Percentiles rank a stretch among this genome's conserved stretches.
phyloP scores from a whole-genome alignment of 306 rosid genomes.

The Cucurbita moschata region DNA sequence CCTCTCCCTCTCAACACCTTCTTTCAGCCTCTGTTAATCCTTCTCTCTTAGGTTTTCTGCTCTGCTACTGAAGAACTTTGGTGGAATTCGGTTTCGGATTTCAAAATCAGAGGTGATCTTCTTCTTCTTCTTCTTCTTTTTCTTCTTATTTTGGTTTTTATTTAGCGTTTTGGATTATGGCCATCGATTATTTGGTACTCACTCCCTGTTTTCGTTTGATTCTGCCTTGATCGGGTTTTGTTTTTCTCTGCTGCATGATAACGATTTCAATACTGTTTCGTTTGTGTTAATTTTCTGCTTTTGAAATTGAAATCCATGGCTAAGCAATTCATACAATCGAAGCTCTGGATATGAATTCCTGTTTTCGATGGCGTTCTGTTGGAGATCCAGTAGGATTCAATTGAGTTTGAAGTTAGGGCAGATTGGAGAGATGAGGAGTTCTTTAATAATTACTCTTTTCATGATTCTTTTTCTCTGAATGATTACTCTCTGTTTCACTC shows the following conservation, averaged over 20 bases:
- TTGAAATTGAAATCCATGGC: not conserved
- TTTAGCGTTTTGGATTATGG: not conserved
- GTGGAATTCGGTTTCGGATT: not conserved
- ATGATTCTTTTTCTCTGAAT: not conserved
- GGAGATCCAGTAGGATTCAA: not conserved
- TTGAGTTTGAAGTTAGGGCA: not conserved
- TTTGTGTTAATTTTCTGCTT: not conserved
- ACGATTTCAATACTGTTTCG: not conserved
- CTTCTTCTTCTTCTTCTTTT: not conserved
- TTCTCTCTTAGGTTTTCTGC: constrained; percentile 2
- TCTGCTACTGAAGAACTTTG: not conserved
- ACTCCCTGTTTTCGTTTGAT: not conserved
- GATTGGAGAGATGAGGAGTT: not conserved
- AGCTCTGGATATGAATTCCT: not conserved
- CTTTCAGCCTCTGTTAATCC: not conserved
- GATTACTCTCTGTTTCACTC: not conserved
- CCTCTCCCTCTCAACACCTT: not conserved
- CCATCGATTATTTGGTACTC: not conserved
- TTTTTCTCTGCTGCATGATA: not conserved
- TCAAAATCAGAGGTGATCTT: not conserved
- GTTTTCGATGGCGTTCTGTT: not conserved
- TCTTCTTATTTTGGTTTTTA: not conserved
- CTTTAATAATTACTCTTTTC: no score
- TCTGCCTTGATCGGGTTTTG: not conserved
- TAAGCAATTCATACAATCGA: not conserved